Evolutionary conservation across 495 filamentous ascomycete species (phyloP), one percentile per base, ranked within the genome.

Genomic region (Aspergillus nanangensis): DNA sequence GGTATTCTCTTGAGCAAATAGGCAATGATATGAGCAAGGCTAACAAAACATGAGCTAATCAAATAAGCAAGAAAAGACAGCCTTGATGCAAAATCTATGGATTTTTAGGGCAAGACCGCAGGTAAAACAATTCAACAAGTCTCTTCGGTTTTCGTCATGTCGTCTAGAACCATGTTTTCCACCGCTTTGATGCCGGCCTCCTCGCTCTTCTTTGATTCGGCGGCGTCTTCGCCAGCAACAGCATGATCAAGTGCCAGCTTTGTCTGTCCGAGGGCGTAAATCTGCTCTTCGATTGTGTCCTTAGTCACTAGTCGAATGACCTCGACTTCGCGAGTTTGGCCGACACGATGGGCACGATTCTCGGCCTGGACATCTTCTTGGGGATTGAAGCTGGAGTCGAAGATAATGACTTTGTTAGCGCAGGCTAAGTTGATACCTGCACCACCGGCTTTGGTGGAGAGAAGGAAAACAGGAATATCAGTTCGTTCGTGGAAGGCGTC

Each of bases 341-440:
- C 94, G 9, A 98, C 87, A 3, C 93, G 82, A 68, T 98, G 93
- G 1, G 93, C 93, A 15, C 93, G 86, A 59, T 98, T 96, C 67
- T 96, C 91, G 0, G 93, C 93, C 62, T 98, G 93, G 1, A 93
- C 77, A 58, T 98, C 93, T 45, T 96, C 90, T 62, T 98, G 93
- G 0, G 93, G 93, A 55, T 98, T 98, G 66, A 97, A 96, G 22
- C 79, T 84, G 41, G 86, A 87, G 64, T 98, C 93, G 58, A 97
- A 96, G 57, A 98, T 92, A 62, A 98, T 80, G 48, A 98, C 91
- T 71, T 95, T 96, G 69, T 97, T 97, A 3, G 93, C 94, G 33
- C 83, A 87, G 10, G 89, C 88, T 24, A 98, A 63, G 65, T 98
- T 98, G 67, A 98, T 95, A 13, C 93, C 93, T 3, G 91, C 89